Evolutionary conservation across 2,329 filamentous ascomycete genomes (phyloP).

Genomic region (Diaporthe citriasiana): DNA sequence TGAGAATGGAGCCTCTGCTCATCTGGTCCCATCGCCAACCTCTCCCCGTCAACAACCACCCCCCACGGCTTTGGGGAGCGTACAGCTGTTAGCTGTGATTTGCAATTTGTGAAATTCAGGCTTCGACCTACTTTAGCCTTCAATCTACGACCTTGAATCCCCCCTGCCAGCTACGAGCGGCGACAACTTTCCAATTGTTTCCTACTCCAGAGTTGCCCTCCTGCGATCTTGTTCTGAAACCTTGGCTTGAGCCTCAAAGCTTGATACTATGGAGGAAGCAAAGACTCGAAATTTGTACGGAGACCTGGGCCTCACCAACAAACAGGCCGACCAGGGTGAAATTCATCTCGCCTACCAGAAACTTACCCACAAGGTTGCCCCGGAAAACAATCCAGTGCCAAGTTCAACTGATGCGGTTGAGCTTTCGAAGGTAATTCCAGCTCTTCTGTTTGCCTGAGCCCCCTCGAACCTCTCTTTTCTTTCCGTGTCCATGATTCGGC

Average conservation of each 20-base stretch:
- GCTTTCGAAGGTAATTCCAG: background rate
- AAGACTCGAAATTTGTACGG: background rate
- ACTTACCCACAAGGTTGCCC: background rate
- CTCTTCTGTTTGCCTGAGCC: background rate
- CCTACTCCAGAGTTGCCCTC: too few relatives aligned
- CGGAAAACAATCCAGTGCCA: background rate
- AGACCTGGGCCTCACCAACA: background rate
- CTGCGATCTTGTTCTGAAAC: background rate
- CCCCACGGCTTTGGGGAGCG: background rate
- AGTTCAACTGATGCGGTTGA: background rate
- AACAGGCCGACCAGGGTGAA: background rate
- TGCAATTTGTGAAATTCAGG: background rate
- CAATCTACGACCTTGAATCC: background rate
- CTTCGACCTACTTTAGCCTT: background rate
- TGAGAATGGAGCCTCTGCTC: background rate
- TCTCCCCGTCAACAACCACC: background rate
- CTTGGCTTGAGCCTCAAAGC: background rate
- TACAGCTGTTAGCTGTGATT: background rate
- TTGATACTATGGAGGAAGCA: background rate
- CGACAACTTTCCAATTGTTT: background rate
- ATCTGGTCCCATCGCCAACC: background rate
- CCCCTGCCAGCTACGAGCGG: background rate
- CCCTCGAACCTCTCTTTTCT: fast-evolving
- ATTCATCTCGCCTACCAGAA: background rate
- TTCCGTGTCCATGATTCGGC: background rate